Evolutionary conservation across 1,284 basidiomycete species (phyloP), one percentile per base, ranked within the genome.

Genomic region (Cryptococcus floricola): DNA sequence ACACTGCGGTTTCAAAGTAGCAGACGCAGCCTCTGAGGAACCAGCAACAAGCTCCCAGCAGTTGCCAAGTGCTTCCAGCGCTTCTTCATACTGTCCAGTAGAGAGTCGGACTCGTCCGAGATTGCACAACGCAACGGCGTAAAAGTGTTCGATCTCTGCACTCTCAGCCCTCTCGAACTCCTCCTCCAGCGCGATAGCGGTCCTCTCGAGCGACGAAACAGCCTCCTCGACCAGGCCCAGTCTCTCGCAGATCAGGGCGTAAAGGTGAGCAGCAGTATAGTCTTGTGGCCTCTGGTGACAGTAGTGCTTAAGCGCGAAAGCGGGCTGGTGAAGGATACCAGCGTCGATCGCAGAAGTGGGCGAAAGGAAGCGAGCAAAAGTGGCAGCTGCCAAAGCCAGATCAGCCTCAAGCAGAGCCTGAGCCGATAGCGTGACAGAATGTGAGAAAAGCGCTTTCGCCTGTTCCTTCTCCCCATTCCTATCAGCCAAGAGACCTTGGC

Each of bases 91-190:
- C 48, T 88, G 81, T 3, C 79, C 78, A 0, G 80, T 69, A 0
- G 86, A 80, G 10, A 97, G 78, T 12, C 84, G 81, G 25, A 97
- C 76, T 16, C 96, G 83, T 0, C 87, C 96, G 7, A 93, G 78
- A 60, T 91, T 97, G 38, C 83, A 79, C 58, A 92, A 88, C 0
- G 93, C 90, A 34, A 93, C 84, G 7, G 85, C 85, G 71, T 89
- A 99, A 58, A 84, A 85, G 27, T 81, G 78, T 71, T 97, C 95
- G 16, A 90, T 83, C 18, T 80, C 77, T 0, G 84, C 69, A 50
- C 89, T 87, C 71, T 99, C 96, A 1, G 83, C 84, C 51, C 87
- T 84, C 73, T 98, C 96, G 74, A 97, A 99, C 31, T 84, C 81
- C 2, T 85, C 81, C 75, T 98, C 96, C 23, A 98, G 79, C 13